These are phyloP conservation scores for Acorus gramineus DNA, from an alignment of 106 monocot genomes.

Conservation along the genomic window DNA sequence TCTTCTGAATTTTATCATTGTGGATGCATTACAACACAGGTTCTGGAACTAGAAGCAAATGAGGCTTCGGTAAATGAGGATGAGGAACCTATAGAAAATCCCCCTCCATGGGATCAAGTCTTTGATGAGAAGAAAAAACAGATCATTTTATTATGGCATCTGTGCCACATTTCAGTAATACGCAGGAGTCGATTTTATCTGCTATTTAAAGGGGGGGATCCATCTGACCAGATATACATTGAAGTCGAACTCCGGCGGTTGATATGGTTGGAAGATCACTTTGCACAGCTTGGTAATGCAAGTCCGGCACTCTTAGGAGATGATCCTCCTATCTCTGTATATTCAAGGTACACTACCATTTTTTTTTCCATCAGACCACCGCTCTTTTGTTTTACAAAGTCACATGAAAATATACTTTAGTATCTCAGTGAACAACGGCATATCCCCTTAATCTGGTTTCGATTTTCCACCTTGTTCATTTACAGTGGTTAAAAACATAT, in stretches of 20 bases:
- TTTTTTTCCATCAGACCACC: no score
- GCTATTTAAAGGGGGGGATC: conserved; percentile 66
- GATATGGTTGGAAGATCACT: conserved; percentile 73
- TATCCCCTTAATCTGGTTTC: no score
- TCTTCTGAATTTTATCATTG: no score
- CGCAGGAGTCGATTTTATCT: conserved; percentile 88
- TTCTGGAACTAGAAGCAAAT: conserved; percentile 86
- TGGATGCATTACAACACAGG: conserved; percentile 19
- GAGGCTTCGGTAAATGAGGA: conserved; percentile 26
- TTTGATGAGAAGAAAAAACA: conserved; percentile 67
- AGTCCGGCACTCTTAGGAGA: conserved; percentile 52
- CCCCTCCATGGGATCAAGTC: conserved; percentile 36
- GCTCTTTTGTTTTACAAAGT: no score
- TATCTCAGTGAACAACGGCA: no score
- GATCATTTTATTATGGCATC: conserved; percentile 81
- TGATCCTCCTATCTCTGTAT: conserved; percentile 45
- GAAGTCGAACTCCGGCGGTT: conserved; percentile 86
- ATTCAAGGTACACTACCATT: conserved; percentile 43
- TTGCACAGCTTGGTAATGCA: conserved; percentile 40
- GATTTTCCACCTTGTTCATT: no score
- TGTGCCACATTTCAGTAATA: conserved; percentile 82
- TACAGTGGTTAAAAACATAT: no score
- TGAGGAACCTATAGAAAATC: conserved; percentile 29
- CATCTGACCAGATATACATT: conserved; percentile 89
- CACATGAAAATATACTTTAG: no score